phyloP scores from a whole-genome alignment of 2,329 filamentous ascomycete genomes.

The Phialophora expanda region DNA sequence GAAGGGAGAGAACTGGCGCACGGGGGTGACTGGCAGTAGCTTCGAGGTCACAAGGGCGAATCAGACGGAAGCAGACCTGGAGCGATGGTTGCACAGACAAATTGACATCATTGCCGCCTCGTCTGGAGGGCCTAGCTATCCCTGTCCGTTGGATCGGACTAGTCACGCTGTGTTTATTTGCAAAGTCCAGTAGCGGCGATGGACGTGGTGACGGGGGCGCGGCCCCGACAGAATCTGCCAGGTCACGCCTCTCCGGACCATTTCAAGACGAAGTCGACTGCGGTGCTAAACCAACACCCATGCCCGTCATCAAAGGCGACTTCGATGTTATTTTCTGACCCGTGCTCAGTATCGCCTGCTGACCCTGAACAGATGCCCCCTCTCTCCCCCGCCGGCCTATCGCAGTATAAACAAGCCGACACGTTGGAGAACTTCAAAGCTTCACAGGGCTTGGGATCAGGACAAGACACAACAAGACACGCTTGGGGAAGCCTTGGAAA shows the following conservation, averaged over 20 bases:
- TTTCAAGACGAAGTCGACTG: not conserved
- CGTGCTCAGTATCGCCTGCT: not conserved
- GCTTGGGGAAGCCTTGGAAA: constrained; percentile 6
- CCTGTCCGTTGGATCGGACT: not conserved
- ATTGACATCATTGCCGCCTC: not conserved
- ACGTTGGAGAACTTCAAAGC: constrained; percentile 8
- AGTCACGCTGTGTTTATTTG: not conserved
- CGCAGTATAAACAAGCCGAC: not conserved
- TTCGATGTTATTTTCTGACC: not conserved
- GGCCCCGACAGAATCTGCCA: not conserved
- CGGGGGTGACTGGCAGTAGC: constrained; percentile 1
- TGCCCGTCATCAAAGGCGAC: not conserved
- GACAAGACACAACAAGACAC: constrained; percentile 12
- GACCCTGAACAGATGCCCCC: not conserved
- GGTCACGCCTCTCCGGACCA: not conserved
- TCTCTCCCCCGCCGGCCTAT: not conserved
- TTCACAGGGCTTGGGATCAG: constrained; percentile 11
- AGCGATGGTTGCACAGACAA: not conserved
- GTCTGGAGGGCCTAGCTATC: not conserved
- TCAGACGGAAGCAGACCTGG: not conserved
- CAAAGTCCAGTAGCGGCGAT: not conserved
- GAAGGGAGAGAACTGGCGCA: not conserved
- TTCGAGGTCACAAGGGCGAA: constrained; percentile 4
- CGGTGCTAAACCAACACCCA: not conserved
- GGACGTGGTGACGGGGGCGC: not conserved